Conservation (phyloP, 345 rosid species). For the Citrus sp. region DNA sequence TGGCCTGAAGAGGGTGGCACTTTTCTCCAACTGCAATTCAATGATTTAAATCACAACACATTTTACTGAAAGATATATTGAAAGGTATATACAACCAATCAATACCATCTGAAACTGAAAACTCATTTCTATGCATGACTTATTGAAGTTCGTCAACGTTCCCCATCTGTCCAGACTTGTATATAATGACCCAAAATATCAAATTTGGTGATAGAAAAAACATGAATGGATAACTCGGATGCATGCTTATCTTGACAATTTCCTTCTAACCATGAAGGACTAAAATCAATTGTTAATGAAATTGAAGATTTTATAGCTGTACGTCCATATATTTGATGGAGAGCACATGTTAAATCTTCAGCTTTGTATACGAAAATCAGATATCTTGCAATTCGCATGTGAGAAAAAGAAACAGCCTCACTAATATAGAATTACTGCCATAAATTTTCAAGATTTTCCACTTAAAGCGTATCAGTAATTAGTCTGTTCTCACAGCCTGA, state of each 20-base stretch:
- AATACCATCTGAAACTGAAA: neutral
- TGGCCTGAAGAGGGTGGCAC: slow-evolving; percentile 91
- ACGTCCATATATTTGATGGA: neutral
- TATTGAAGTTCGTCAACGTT: neutral
- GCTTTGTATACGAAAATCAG: neutral
- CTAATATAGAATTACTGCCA: neutral
- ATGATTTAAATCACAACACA: slow-evolving; percentile 7
- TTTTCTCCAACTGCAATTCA: slow-evolving; percentile 81
- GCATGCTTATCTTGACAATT: neutral
- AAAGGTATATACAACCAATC: neutral
- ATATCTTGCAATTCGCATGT: neutral
- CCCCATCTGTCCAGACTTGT: neutral
- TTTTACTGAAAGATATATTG: neutral
- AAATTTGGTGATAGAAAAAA: neutral
- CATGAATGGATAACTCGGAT: neutral
- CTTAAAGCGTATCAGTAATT: neutral
- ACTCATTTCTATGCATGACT: neutral
- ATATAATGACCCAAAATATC: neutral
- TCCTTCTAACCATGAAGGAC: neutral
- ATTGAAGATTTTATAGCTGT: neutral
- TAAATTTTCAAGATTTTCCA: neutral
- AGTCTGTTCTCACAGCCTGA: neutral
- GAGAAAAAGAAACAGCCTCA: neutral
- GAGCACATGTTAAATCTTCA: neutral
- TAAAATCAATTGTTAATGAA: neutral